These are phyloP conservation scores for Microstegium vimineum DNA, from an alignment of 176 grass and related monocot genomes.

Conservation along the genomic window DNA sequence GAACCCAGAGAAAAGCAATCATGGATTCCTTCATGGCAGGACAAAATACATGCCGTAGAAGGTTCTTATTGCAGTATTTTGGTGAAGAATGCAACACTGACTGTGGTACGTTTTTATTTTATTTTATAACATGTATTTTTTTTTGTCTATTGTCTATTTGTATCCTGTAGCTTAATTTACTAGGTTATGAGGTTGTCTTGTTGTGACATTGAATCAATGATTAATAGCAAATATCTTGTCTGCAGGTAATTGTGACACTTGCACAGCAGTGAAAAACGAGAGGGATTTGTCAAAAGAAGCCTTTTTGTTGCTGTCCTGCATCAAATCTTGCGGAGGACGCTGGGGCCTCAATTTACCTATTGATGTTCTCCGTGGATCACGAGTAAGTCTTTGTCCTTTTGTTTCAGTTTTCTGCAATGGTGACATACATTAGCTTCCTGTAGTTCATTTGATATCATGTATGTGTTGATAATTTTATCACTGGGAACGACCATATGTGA, in stretches of 20 bases:
- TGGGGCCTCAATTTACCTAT: slow-evolving; percentile 89
- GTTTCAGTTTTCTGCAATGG: slow-evolving; percentile 2
- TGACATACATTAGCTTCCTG: not conserved
- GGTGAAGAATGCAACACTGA: slow-evolving; percentile 48
- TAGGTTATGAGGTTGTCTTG: slow-evolving; percentile 10
- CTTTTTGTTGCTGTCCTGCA: slow-evolving; percentile 72
- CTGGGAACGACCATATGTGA: not conserved
- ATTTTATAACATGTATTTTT: not conserved
- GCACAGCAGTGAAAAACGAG: slow-evolving; percentile 53
- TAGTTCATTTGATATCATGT: slow-evolving; percentile 6
- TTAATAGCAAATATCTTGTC: slow-evolving; percentile 25
- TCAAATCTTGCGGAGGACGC: slow-evolving; percentile 75
- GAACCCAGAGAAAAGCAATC: slow-evolving; percentile 66
- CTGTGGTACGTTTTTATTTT: slow-evolving; percentile 62
- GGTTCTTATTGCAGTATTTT: slow-evolving; percentile 86
- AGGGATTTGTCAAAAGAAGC: slow-evolving; percentile 82
- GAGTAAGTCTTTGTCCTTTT: slow-evolving; percentile 40
- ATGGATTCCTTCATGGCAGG: slow-evolving; percentile 85
- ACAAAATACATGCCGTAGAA: slow-evolving; percentile 82
- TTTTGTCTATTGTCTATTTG: no score
- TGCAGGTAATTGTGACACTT: slow-evolving; percentile 85
- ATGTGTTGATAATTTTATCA: slow-evolving; percentile 13
- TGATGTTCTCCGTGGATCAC: slow-evolving; percentile 69
- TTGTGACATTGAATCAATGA: no score
- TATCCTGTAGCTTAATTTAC: slow-evolving; percentile 5